Evolutionary conservation across 2,329 filamentous ascomycete genomes (phyloP).

Genomic region (Rutstroemia sp.): DNA sequence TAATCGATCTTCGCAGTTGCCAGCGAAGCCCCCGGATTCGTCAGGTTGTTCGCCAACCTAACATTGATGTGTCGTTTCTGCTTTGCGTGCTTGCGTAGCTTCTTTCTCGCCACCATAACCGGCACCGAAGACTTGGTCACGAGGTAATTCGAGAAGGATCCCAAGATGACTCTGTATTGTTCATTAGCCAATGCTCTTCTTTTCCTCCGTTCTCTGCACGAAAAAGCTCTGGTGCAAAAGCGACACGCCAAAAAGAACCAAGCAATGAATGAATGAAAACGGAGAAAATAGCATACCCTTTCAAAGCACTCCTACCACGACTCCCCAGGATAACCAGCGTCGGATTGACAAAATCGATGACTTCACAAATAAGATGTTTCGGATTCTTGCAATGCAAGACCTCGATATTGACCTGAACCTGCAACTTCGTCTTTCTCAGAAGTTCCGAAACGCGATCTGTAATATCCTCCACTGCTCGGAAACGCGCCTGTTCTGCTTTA

Average conservation of each 20-base stretch:
- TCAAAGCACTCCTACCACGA: constrained; percentile 81
- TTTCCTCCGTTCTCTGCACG: not conserved
- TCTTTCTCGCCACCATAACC: constrained; percentile 95
- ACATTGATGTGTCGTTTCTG: constrained; percentile 59
- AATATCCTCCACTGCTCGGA: constrained; percentile 74
- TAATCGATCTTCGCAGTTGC: constrained; percentile 13
- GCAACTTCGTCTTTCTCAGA: constrained; percentile 81
- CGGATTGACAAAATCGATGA: constrained; percentile 87
- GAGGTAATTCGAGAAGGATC: constrained; percentile 95
- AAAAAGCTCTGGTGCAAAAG: not conserved
- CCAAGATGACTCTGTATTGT: constrained; percentile 68
- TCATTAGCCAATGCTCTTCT: constrained; percentile 28
- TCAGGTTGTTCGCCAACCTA: constrained; percentile 75
- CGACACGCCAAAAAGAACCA: not conserved
- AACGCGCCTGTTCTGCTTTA: constrained; percentile 69
- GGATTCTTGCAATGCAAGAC: constrained; percentile 98
- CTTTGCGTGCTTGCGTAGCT: constrained; percentile 78
- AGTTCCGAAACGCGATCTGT: constrained; percentile 79
- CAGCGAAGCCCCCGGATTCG: constrained; percentile 42
- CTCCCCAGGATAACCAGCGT: constrained; percentile 92
- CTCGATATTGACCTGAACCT: constrained; percentile 89
- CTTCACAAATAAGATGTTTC: constrained; percentile 91
- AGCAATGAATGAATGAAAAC: not conserved
- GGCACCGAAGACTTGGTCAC: constrained; percentile 95
- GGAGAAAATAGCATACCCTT: constrained; percentile 56